These are phyloP conservation scores for Ustilaginoidea virens DNA, from an alignment of 2,329 filamentous ascomycete genomes.

Conservation along the genomic window DNA sequence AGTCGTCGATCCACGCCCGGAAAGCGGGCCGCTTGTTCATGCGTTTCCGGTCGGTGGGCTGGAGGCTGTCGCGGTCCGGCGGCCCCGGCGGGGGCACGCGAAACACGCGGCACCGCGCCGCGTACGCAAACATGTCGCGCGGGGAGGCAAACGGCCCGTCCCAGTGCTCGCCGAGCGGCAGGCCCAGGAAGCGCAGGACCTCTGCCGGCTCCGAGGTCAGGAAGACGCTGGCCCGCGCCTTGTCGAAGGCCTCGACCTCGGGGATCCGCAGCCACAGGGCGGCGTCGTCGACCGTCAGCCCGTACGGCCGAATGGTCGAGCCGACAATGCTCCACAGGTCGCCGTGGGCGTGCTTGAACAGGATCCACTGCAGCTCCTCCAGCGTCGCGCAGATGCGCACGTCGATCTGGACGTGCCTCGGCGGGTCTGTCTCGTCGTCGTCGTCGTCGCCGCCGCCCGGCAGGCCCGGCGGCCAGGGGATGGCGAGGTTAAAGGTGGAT, in stretches of 20 bases:
- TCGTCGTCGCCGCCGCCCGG: too few relatives aligned
- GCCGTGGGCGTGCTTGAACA: constrained; percentile 58
- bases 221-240: constrained; percentile 40
- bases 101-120: constrained; percentile 42
- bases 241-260: constrained; percentile 47
- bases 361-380: constrained; percentile 39
- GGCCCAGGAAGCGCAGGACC: constrained; percentile 47
- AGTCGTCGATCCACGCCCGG: constrained; percentile 45
- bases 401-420: constrained; percentile 50
- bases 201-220: constrained; percentile 40
- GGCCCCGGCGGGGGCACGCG: constrained; percentile 18
- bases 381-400: constrained; percentile 35
- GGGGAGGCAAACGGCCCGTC: constrained; percentile 36
- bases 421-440: background rate
- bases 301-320: constrained; percentile 44
- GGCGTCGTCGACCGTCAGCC: constrained; percentile 48
- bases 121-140: constrained; percentile 47
- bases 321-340: constrained; percentile 54
- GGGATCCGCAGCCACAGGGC: constrained; percentile 51
- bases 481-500: constrained; percentile 30
- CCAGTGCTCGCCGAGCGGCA: constrained; percentile 33
- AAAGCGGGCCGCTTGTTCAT: constrained; percentile 41
- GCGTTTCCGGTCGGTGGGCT: constrained; percentile 40
- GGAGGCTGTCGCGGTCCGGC: constrained; percentile 22
- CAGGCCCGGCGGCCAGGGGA: constrained; percentile 32